These are phyloP conservation scores for Ganoderma meredithae DNA, from an alignment of 1,284 basidiomycete species.

Conservation along the genomic window DNA sequence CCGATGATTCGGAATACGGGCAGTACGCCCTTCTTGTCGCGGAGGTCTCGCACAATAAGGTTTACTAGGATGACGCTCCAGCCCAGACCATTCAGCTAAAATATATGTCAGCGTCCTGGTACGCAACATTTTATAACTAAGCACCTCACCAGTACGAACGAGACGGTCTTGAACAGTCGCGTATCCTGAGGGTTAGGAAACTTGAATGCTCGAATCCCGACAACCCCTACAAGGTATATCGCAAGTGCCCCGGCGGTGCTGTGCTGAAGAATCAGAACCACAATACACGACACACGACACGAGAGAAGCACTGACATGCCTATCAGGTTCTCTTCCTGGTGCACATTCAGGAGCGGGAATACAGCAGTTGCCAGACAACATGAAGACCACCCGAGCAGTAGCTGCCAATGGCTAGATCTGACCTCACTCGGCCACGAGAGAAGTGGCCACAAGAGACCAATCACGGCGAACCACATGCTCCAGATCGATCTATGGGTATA, in stretches of 20 bases:
- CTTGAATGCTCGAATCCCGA: constrained; percentile 7
- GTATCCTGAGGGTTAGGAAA: constrained; percentile 13
- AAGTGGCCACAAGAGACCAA: constrained; percentile 77
- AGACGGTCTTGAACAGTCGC: constrained; percentile 16
- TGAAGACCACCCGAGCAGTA: constrained; percentile 56
- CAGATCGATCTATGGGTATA: constrained; percentile 79
- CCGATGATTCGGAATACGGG: constrained; percentile 44
- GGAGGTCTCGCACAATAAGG: constrained; percentile 27
- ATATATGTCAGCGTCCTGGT: not conserved
- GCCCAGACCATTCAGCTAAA: constrained; percentile 24
- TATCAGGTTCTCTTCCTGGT: constrained; percentile 73
- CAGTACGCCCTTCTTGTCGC: constrained; percentile 26
- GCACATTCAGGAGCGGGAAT: constrained; percentile 78
- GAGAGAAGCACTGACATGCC: constrained; percentile 57
- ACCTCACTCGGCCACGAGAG: constrained; percentile 51
- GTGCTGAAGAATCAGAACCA: not conserved
- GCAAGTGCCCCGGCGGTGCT: constrained; percentile 16
- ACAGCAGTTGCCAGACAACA: constrained; percentile 64
- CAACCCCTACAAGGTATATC: constrained; percentile 24
- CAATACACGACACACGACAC: not conserved
- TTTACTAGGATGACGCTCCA: constrained; percentile 26
- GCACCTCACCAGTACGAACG: constrained; percentile 17
- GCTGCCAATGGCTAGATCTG: constrained; percentile 39
- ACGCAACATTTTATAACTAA: no score
- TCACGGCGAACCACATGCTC: constrained; percentile 70